phyloP scores from a whole-genome alignment of 2,329 filamentous ascomycete species.

The Achaetomium macrosporum region DNA sequence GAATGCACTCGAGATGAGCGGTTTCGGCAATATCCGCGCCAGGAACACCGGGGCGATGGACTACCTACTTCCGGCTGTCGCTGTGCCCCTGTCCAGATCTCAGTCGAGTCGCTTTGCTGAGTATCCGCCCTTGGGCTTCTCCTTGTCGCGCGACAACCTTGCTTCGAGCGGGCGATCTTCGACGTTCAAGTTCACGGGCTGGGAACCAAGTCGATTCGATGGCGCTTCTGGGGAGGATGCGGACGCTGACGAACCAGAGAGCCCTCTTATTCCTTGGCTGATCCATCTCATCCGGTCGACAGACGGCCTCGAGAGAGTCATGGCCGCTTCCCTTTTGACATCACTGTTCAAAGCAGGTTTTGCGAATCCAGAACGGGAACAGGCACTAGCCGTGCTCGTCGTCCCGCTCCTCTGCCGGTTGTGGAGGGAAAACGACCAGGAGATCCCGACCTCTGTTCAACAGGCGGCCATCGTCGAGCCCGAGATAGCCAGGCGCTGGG shows the following conservation, averaged over 20 bases:
- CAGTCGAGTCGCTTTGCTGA: slow-evolving; percentile 34
- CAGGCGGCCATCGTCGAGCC: slow-evolving; percentile 34
- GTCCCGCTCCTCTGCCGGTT: slow-evolving; percentile 64
- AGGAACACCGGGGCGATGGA: slow-evolving; percentile 55
- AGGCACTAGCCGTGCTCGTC: slow-evolving; percentile 59
- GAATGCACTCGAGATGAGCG: slow-evolving; percentile 48
- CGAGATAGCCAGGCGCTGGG: slow-evolving; percentile 38
- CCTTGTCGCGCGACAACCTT: slow-evolving; percentile 35
- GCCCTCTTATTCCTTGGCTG: slow-evolving; percentile 67
- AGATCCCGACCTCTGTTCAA: slow-evolving; percentile 19
- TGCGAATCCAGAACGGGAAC: slow-evolving; percentile 57
- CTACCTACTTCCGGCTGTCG: slow-evolving; percentile 54
- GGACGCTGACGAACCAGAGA: slow-evolving; percentile 57
- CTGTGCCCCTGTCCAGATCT: slow-evolving; percentile 35
- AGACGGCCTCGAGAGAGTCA: slow-evolving; percentile 54
- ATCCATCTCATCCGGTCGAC: slow-evolving; percentile 57
- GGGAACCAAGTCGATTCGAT: slow-evolving; percentile 31
- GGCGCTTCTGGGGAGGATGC: slow-evolving; percentile 28
- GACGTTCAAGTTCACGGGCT: slow-evolving; percentile 21
- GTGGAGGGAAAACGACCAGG: slow-evolving; percentile 47
- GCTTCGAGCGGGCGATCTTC: slow-evolving; percentile 8
- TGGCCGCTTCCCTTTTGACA: slow-evolving; percentile 64
- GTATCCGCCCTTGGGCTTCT: slow-evolving; percentile 49
- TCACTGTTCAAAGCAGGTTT: slow-evolving; percentile 64
- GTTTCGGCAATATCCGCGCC: slow-evolving; percentile 41